These are phyloP conservation scores for Aquilaria yunnanensis DNA, from an alignment of 345 rosid species.

Conservation along the genomic window DNA sequence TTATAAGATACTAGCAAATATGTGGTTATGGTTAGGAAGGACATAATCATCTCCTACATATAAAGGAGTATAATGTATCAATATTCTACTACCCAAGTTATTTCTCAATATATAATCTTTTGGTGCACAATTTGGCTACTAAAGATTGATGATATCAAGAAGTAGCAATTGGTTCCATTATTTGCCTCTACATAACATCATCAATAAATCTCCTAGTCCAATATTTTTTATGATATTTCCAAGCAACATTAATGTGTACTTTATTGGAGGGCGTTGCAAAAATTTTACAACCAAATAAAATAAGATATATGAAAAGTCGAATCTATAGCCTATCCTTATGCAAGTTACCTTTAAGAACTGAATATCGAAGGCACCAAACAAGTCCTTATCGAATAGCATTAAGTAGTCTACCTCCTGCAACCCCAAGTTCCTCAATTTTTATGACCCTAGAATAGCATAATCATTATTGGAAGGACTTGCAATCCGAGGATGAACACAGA, in stretches of 20 bases:
- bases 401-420: slow-evolving; percentile 38
- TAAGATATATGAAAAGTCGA: neutral
- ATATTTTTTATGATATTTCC: slow-evolving; percentile 44
- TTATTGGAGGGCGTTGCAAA: slow-evolving; percentile 52
- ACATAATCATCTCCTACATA: slow-evolving; percentile 63
- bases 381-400: slow-evolving; percentile 49
- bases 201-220: slow-evolving; percentile 45
- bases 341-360: neutral
- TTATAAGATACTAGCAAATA: slow-evolving; percentile 36
- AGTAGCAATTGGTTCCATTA: neutral
- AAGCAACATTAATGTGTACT: slow-evolving; percentile 37
- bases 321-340: neutral
- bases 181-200: slow-evolving; percentile 29
- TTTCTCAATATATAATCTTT: no score
- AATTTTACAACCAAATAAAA: slow-evolving; percentile 28
- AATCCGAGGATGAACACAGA: no score
- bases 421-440: slow-evolving; percentile 52
- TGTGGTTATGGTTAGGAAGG: slow-evolving; percentile 50
- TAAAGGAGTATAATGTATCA: neutral
- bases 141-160: neutral
- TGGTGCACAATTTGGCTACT: no score
- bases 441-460: slow-evolving; percentile 32
- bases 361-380: slow-evolving; percentile 23
- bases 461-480: neutral
- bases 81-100: neutral